Conservation (phyloP, 2,329 filamentous ascomycete species). For the Colletotrichum falcatum region DNA sequence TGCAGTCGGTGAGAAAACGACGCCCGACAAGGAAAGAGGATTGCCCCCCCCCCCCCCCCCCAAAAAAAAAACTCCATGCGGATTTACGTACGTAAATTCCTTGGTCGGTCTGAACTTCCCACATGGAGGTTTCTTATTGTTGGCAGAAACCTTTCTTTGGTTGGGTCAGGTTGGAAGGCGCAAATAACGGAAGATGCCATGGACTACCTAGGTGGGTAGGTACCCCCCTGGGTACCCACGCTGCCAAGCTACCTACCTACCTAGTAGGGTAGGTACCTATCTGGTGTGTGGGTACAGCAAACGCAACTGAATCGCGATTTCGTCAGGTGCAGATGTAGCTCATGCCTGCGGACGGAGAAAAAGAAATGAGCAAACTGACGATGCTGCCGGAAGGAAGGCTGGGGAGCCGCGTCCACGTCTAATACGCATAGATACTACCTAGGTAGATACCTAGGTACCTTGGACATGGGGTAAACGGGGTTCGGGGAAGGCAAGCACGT, state of each 20-base stretch:
- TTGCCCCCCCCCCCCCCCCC: too few species aligned
- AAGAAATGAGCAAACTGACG: neutral
- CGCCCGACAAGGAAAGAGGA: neutral
- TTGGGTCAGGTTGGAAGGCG: neutral
- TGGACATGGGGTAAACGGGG: slow-evolving; percentile 15
- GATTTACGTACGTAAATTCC: slow-evolving; percentile 32
- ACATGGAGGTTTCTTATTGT: slow-evolving; percentile 2
- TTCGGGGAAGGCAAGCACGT: neutral
- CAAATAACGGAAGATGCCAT: neutral
- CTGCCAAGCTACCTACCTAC: too few species aligned
- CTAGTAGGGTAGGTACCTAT: too few species aligned
- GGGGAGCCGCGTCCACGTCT: neutral
- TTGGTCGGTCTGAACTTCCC: slow-evolving; percentile 4
- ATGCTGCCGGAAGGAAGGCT: neutral
- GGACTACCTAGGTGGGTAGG: neutral
- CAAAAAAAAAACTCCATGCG: slow-evolving; percentile 13
- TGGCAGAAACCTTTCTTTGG: neutral
- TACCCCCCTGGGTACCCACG: too few species aligned
- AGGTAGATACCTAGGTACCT: neutral
- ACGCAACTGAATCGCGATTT: neutral
- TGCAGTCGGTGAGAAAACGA: slow-evolving; percentile 39
- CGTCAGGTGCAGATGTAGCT: slow-evolving; percentile 12
- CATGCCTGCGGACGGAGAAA: neutral
- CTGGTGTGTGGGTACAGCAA: neutral
- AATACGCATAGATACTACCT: neutral